Base-by-base conservation (phyloP, 805 yeast genomes). In the Metschnikowia proteae region DNA sequence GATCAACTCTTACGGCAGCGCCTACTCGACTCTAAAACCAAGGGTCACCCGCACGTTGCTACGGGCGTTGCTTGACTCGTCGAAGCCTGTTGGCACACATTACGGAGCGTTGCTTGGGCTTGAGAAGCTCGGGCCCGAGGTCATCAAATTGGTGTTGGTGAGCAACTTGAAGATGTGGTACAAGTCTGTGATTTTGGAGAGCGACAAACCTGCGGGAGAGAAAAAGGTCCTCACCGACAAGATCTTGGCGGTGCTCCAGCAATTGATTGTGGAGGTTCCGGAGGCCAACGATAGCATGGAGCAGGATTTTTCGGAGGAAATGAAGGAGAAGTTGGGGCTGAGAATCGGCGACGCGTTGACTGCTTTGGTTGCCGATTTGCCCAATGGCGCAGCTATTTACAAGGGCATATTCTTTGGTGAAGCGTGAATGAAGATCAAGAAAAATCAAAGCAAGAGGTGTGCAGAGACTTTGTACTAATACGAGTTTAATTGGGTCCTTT, bases 41-140 rank as follows among this genome's bases (percentile, higher is more conserved):
- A 80, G 98, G 56, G 92, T 94, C 3, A 90, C 97, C 5, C 79
- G 99, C 64, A 95, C 99, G 1, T 72, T 95, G 47, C 73, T 95
- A 51, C 83, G 96, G 60, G 97, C 97, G 0, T 86, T 95, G 56
- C 73, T 94, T 65, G 96, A 91, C 59, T 78, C 90, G 6, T 80
- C 84, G 33, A 83, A 86, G 57, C 90, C 96, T 0, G 75, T 84
- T 11, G 96, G 96, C 2, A 89, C 98, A 0, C 89, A 90, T 53
- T 94, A 86, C 59, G 99, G 99, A 34, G 84, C 97, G 4, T 78
- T 95, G 29, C 78, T 81, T 43, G 99, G 98, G 5, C 76, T 94
- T 59, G 79, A 81, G 48, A 88, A 85, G 17, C 70, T 94, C 60
- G 99, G 97, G 3, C 73, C 83, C 4, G 98, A 94, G 66, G 95